Evolutionary conservation across 1,139 yeast genomes (phyloP).

Genomic region (Geotrichum restrictum): DNA sequence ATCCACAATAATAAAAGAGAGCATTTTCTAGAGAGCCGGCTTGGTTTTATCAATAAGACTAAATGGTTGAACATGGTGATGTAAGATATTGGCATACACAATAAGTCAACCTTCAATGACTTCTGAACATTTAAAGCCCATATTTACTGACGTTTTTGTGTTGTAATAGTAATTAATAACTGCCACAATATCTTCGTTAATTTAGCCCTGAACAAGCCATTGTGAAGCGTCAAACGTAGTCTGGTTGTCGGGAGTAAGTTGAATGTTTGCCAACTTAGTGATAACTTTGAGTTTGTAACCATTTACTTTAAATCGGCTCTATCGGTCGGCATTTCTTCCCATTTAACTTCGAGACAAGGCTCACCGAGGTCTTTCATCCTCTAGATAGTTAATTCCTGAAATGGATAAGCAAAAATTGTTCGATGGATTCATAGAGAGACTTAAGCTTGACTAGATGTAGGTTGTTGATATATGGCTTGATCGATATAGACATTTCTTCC

Average conservation of each 20-base stretch:
- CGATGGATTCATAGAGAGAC: slow-evolving; percentile 37
- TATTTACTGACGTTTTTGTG: slow-evolving; percentile 38
- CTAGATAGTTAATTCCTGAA: slow-evolving; percentile 37
- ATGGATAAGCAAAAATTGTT: slow-evolving; percentile 34
- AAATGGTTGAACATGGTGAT: slow-evolving; percentile 45
- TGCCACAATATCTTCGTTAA: slow-evolving; percentile 46
- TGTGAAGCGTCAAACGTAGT: slow-evolving; percentile 44
- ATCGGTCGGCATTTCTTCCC: slow-evolving; percentile 13
- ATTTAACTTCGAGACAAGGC: slow-evolving; percentile 23
- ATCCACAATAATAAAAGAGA: slow-evolving; percentile 45
- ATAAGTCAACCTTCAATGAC: slow-evolving; percentile 37
- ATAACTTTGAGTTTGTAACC: slow-evolving; percentile 39
- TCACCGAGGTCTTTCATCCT: slow-evolving; percentile 24
- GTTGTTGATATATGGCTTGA: slow-evolving; percentile 44
- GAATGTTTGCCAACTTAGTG: slow-evolving; percentile 45
- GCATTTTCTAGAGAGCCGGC: slow-evolving; percentile 43
- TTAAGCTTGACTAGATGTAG: slow-evolving; percentile 39
- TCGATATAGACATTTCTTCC: slow-evolving; percentile 23
- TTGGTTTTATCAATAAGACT: slow-evolving; percentile 40
- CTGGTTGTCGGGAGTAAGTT: slow-evolving; percentile 45
- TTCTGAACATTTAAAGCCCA: slow-evolving; percentile 28
- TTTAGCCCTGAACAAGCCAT: slow-evolving; percentile 49
- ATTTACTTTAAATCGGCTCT: slow-evolving; percentile 11
- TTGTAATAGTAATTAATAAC: slow-evolving; percentile 47
- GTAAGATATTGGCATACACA: slow-evolving; percentile 44